A percentile compares a stretch with the other conserved stretches of the same genome.
phyloP scores from a whole-genome alignment of 2,329 filamentous ascomycete species.

The Camillea tinctor region DNA sequence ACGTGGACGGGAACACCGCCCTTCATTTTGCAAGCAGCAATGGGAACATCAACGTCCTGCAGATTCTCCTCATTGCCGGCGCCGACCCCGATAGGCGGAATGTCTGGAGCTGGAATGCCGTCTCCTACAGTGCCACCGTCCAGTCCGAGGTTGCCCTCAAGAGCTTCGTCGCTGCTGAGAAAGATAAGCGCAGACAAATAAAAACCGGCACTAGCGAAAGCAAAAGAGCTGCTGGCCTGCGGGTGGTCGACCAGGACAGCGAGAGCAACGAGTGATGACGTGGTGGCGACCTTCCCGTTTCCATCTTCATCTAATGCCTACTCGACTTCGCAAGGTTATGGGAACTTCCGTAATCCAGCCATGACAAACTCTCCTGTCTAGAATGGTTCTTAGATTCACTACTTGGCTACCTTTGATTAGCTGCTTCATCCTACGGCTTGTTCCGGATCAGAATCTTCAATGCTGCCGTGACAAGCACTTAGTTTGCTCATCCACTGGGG shows the following conservation, averaged over 20 bases:
- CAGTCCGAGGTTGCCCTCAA: slow-evolving; percentile 85
- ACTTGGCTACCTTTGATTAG: neutral
- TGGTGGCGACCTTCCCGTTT: neutral
- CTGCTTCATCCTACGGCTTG: neutral
- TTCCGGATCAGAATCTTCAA: neutral
- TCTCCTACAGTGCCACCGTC: slow-evolving; percentile 79
- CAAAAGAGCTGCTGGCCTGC: slow-evolving; percentile 42
- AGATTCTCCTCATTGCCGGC: slow-evolving; percentile 75
- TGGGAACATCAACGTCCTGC: slow-evolving; percentile 73
- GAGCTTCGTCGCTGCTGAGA: slow-evolving; percentile 65
- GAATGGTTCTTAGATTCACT: neutral
- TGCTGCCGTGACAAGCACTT: neutral
- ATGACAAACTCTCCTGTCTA: neutral
- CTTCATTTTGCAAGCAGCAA: slow-evolving; percentile 83
- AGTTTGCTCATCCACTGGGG: neutral
- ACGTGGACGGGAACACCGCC: slow-evolving; percentile 78
- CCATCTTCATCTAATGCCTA: neutral
- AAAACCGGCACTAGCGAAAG: slow-evolving; percentile 38
- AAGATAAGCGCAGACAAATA: slow-evolving; percentile 57
- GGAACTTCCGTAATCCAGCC: neutral
- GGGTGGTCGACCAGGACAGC: slow-evolving; percentile 44
- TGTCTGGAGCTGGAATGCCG: slow-evolving; percentile 75
- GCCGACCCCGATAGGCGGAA: slow-evolving; percentile 73
- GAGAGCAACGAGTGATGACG: slow-evolving; percentile 34
- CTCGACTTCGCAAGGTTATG: neutral